These are phyloP conservation scores for Ottelia alismoides DNA, from an alignment of 106 monocot genomes.

Conservation along the genomic window DNA sequence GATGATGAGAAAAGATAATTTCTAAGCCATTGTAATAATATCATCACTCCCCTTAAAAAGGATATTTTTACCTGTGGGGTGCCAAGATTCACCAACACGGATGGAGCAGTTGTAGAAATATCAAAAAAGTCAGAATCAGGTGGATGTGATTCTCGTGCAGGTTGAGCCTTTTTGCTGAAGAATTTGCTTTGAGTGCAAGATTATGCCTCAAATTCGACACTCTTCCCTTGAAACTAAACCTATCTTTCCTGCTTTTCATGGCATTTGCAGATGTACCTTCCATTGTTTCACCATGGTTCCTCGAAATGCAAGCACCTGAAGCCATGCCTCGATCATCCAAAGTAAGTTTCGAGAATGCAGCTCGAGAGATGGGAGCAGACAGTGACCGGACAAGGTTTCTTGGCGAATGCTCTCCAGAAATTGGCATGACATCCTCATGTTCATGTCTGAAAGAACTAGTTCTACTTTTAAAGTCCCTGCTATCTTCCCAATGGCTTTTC, in stretches of 20 bases:
- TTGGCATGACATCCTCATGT: not conserved
- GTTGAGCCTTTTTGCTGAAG: slow-evolving; percentile 51
- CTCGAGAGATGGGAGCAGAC: slow-evolving; percentile 60
- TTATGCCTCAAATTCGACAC: slow-evolving; percentile 55
- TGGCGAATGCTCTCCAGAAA: slow-evolving; percentile 26
- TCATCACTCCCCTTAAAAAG: too few species aligned
- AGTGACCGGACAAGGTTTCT: slow-evolving; percentile 59
- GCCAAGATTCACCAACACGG: slow-evolving; percentile 15
- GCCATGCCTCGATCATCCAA: slow-evolving; percentile 32
- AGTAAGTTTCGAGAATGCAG: slow-evolving; percentile 62
- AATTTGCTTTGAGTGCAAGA: slow-evolving; percentile 45
- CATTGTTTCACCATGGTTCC: slow-evolving; percentile 36
- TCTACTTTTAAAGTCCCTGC: slow-evolving; percentile 16
- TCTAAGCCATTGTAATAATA: not conserved
- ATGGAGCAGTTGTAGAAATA: slow-evolving; percentile 21
- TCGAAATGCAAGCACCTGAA: slow-evolving; percentile 13
- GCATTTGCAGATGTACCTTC: slow-evolving; percentile 14
- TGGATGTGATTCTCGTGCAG: slow-evolving; percentile 15
- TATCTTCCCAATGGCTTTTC: slow-evolving; percentile 22
- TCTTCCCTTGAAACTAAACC: slow-evolving; percentile 45
- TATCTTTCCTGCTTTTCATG: slow-evolving; percentile 45
- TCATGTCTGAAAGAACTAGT: slow-evolving; percentile 34
- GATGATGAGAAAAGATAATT: not conserved
- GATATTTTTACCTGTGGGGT: slow-evolving; percentile 38
- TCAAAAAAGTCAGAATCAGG: slow-evolving; percentile 21